phyloP scores from a whole-genome alignment of 2,329 filamentous ascomycete genomes.

The Cytospora paraplurivora region DNA sequence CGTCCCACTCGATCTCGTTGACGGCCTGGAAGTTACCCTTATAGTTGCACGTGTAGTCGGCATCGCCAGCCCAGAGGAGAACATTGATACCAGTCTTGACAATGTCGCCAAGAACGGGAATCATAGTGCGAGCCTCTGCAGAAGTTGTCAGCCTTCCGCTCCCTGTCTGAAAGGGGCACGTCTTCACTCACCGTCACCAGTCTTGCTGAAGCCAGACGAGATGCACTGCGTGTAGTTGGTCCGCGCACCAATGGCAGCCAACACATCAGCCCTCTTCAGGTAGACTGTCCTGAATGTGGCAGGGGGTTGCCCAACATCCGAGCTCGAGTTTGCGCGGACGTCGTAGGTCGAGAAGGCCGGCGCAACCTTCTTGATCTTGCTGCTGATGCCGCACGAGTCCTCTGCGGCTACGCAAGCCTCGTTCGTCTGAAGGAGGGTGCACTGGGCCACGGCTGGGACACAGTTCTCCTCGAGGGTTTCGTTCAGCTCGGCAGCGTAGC shows the following conservation, averaged over 20 bases:
- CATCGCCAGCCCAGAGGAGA: conserved; percentile 57
- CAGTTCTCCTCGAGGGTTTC: conserved; percentile 27
- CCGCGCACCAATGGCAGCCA: conserved; percentile 49
- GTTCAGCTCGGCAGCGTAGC: background rate
- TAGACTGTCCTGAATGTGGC: conserved; percentile 35
- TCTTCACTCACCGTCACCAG: conserved; percentile 44
- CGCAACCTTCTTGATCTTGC: too few relatives aligned
- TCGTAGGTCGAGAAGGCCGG: conserved; percentile 41
- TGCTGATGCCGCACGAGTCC: conserved; percentile 31
- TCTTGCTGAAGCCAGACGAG: conserved; percentile 41
- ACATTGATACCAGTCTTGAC: conserved; percentile 51
- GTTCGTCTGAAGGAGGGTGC: conserved; percentile 32
- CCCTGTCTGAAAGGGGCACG: conserved; percentile 5
- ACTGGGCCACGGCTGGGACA: conserved; percentile 30
- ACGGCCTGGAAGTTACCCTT: conserved; percentile 51
- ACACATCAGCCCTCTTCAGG: conserved; percentile 40
- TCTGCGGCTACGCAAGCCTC: conserved; percentile 36
- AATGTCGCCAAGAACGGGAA: conserved; percentile 49
- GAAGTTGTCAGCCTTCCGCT: background rate
- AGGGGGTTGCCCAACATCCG: too few relatives aligned
- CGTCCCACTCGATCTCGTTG: conserved; percentile 48
- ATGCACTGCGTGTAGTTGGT: conserved; percentile 44
- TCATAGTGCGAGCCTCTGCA: conserved; percentile 42
- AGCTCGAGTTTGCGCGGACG: conserved; percentile 32
- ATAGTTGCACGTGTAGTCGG: conserved; percentile 62